Evolutionary conservation across 495 filamentous ascomycete species (phyloP).

Genomic region (Cercophora newfieldiana): DNA sequence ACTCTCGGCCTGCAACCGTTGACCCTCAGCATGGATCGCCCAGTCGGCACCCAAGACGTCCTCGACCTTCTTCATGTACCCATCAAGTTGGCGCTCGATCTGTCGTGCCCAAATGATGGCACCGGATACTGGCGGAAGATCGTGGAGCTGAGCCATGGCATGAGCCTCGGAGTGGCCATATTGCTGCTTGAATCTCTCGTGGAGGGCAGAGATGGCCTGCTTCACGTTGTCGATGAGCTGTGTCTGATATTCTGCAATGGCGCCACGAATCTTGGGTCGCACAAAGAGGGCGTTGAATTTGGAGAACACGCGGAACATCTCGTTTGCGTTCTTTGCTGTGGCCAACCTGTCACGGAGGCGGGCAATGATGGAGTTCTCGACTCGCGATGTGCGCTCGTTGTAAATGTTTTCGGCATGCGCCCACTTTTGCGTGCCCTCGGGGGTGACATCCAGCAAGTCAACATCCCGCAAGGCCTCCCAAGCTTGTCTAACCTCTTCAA

Average conservation of each 20-base stretch:
- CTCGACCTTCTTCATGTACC: constrained; percentile 97
- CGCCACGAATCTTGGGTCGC: constrained; percentile 93
- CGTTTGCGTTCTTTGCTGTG: constrained; percentile 92
- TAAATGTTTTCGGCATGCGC: constrained; percentile 90
- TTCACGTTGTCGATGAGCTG: constrained; percentile 98
- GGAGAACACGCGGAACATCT: constrained; percentile 99
- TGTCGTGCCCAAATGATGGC: constrained; percentile 97
- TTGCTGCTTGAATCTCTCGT: constrained; percentile 97
- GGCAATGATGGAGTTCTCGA: constrained; percentile 98
- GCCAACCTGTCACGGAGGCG: constrained; percentile 89
- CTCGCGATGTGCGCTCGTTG: constrained; percentile 92
- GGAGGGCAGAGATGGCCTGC: constrained; percentile 84
- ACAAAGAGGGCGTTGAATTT: constrained; percentile 99
- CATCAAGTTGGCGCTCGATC: constrained; percentile 90
- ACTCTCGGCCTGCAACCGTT: constrained; percentile 87
- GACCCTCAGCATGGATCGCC: constrained; percentile 90
- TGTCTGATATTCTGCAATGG: constrained; percentile 95
- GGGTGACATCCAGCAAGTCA: constrained; percentile 88
- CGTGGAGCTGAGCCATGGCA: constrained; percentile 93
- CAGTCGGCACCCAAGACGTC: constrained; percentile 92
- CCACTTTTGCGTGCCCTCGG: constrained; percentile 86
- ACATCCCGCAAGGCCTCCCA: constrained; percentile 92
- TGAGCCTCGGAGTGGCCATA: constrained; percentile 98
- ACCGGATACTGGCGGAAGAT: constrained; percentile 91
- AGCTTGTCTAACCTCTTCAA: constrained; percentile 91